These are phyloP conservation scores for Trapa incisa DNA, from an alignment of 345 rosid species.

Conservation along the genomic window DNA sequence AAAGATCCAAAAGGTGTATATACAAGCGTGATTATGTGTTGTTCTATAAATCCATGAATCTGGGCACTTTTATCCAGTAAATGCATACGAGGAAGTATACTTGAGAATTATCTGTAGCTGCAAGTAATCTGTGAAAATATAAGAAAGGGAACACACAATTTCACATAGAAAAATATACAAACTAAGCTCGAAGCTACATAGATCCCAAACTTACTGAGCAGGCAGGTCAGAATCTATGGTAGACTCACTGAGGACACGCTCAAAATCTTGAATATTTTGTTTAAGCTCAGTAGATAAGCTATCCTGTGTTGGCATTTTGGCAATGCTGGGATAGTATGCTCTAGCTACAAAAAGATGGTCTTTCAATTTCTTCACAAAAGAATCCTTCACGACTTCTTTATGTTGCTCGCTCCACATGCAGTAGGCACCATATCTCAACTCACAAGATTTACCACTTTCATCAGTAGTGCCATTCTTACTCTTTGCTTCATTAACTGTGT, in stretches of 20 bases:
- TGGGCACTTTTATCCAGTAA: too few relatives aligned
- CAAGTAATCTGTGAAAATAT: too few relatives aligned
- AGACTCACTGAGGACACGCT: conserved; percentile 80
- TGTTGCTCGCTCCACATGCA: conserved; percentile 84
- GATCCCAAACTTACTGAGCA: conserved; percentile 46
- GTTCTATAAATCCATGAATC: too few relatives aligned
- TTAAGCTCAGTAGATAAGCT: conserved; percentile 62
- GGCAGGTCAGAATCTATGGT: conserved; percentile 75
- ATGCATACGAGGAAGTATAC: too few relatives aligned
- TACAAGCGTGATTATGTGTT: too few relatives aligned
- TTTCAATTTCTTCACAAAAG: conserved; percentile 71
- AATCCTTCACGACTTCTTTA: conserved; percentile 74
- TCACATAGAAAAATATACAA: not conserved
- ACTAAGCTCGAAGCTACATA: not conserved
- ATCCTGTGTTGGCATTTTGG: conserved; percentile 68
- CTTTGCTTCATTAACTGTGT: conserved; percentile 12
- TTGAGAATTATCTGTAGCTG: too few relatives aligned
- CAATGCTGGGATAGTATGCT: conserved; percentile 91
- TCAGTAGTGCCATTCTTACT: conserved; percentile 17
- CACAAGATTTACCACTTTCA: conserved; percentile 49
- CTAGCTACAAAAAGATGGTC: conserved; percentile 88
- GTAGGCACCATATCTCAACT: conserved; percentile 76
- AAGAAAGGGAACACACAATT: too few relatives aligned
- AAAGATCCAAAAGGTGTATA: too few relatives aligned
- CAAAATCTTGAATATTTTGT: conserved; percentile 89